Conservation (phyloP, 1,284 basidiomycete genomes). For the Leccinum subspadiceum region DNA sequence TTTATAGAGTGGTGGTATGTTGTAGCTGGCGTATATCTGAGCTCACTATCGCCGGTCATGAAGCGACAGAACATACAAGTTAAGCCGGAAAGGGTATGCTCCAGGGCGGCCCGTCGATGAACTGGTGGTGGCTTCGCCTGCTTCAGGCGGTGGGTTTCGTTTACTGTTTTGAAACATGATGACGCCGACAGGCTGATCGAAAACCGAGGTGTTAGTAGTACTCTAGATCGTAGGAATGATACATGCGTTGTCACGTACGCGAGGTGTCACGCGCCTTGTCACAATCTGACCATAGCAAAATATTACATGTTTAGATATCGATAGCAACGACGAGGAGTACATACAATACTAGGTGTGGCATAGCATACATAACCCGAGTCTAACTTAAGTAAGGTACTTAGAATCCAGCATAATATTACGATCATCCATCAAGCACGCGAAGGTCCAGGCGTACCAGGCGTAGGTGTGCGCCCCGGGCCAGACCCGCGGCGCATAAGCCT, state of each 20-base stretch:
- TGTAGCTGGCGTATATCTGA: constrained; percentile 58
- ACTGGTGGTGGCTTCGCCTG: not conserved
- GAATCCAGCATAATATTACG: constrained; percentile 1
- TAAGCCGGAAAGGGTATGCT: constrained; percentile 70
- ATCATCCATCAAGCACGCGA: constrained; percentile 14
- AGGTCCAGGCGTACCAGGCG: constrained; percentile 19
- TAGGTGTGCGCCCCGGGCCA: constrained; percentile 22
- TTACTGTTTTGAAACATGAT: constrained; percentile 24
- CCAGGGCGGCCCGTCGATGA: not conserved
- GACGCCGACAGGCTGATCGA: not conserved
- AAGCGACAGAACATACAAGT: constrained; percentile 59
- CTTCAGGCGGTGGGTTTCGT: constrained; percentile 5
- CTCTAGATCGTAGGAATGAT: not conserved
- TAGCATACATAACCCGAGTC: constrained; percentile 31
- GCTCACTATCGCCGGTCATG: constrained; percentile 3
- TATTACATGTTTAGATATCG: constrained; percentile 18
- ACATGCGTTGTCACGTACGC: constrained; percentile 25
- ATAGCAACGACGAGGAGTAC: constrained; percentile 16
- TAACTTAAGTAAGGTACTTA: constrained; percentile 25
- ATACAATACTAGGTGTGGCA: constrained; percentile 31
- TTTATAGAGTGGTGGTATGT: constrained; percentile 83
- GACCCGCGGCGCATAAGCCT: constrained; percentile 31
- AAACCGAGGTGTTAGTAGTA: not conserved
- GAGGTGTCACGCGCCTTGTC: constrained; percentile 28
- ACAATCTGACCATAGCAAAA: not conserved